Percentiles rank a stretch among this genome's conserved stretches.
Conservation (phyloP, 2,329 filamentous ascomycete genomes). For the Colletotrichum sp. region DNA sequence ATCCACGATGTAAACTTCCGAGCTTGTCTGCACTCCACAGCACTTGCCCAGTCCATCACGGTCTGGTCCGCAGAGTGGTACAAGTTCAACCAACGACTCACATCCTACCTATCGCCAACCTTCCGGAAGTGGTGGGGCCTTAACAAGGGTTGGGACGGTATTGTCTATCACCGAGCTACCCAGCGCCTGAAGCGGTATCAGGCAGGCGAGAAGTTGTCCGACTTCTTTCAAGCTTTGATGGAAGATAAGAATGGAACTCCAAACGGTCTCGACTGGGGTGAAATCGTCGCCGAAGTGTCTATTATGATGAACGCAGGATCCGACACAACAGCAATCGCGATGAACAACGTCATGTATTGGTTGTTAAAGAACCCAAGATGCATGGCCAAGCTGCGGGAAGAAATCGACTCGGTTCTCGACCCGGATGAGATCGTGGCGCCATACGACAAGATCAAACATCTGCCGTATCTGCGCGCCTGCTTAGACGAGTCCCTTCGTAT, state of each 20-base stretch:
- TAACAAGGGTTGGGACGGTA: conserved; percentile 47
- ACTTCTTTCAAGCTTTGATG: conserved; percentile 64
- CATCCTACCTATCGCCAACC: background rate
- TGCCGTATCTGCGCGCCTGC: conserved; percentile 57
- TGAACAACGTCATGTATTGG: conserved; percentile 58
- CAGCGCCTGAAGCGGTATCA: conserved; percentile 40
- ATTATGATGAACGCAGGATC: conserved; percentile 59
- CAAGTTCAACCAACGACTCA: conserved; percentile 41
- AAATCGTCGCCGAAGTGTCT: conserved; percentile 61
- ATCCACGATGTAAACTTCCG: conserved; percentile 51
- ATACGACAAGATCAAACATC: conserved; percentile 54
- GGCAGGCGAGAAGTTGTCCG: conserved; percentile 58
- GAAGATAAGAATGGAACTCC: conserved; percentile 45
- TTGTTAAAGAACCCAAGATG: conserved; percentile 50
- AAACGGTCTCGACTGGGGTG: conserved; percentile 57
- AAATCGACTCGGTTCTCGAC: conserved; percentile 46
- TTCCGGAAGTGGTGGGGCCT: conserved; percentile 12
- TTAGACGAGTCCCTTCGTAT: conserved; percentile 55
- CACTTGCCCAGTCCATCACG: conserved; percentile 53
- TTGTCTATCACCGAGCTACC: background rate
- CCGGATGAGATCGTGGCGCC: conserved; percentile 47
- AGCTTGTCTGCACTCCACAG: conserved; percentile 55
- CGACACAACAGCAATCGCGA: conserved; percentile 52
- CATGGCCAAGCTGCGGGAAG: conserved; percentile 45
- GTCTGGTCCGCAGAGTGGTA: conserved; percentile 59